These are phyloP conservation scores for Phytopythium aichiense DNA, from an alignment of 352 stramenopile species.

Conservation along the genomic window DNA sequence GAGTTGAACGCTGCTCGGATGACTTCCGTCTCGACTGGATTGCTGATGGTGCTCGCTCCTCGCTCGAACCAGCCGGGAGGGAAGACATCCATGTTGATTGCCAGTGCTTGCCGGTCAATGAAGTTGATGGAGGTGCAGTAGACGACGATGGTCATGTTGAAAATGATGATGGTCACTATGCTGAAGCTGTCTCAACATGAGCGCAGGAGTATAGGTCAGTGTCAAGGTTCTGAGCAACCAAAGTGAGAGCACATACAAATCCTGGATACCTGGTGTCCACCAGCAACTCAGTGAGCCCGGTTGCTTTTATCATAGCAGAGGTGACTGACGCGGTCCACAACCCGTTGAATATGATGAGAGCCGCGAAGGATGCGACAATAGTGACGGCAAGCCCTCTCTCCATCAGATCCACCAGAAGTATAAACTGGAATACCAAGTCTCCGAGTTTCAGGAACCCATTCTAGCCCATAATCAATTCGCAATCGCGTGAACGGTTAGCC, in stretches of 20 bases:
- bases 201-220: no score
- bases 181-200: conserved; percentile 21
- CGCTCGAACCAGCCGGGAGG: conserved; percentile 25
- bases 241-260: no score
- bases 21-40: conserved; percentile 19
- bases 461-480: background rate
- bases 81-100: conserved; percentile 29
- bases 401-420: conserved; percentile 13
- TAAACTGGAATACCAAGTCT: conserved; percentile 7
- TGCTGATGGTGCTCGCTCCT: conserved; percentile 16
- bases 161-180: conserved; percentile 27
- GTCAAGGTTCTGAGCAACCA: no score
- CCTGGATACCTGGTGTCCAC: conserved; percentile 13
- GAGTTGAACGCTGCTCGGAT: conserved; percentile 28
- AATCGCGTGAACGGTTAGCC: background rate
- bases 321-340: background rate
- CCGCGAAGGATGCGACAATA: background rate
- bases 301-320: background rate
- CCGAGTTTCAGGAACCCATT: background rate
- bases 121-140: conserved; percentile 26
- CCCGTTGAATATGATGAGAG: conserved; percentile 6
- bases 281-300: conserved; percentile 11
- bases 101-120: conserved; percentile 21
- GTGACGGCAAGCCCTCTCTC: conserved; percentile 7
- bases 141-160: conserved; percentile 23